Base-by-base conservation (phyloP, 208 protist genomes). In the Entamoeba moshkovskii region DNA sequence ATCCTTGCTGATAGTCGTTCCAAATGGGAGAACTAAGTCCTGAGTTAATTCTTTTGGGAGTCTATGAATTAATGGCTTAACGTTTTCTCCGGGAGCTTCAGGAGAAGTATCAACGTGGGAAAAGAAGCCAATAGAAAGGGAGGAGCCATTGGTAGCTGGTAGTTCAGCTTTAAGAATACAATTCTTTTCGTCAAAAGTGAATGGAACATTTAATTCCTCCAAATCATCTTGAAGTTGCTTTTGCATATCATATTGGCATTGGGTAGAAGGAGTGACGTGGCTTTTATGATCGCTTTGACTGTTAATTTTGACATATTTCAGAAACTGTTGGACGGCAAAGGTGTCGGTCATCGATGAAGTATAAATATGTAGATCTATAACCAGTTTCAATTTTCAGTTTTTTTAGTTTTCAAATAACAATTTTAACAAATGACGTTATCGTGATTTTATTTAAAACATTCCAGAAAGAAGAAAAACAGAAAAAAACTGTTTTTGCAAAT, bases 31-130 rank as follows among this genome's bases (percentile, higher is more conserved):
- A 73, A 1, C n/a, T 38, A 73, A 73, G 11, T 46, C 91, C 46
- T 33, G n/a, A 38, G 46, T 45, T 8, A 93, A 6, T 48, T 49
- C 5, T 29, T 3, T 52, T 38, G 91, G 45, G 8, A 73, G 22
- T 73, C 22, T 13, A 38, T 73, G 59, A 42, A 73, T 73, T 42
- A 73, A n/a, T 38, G 59, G 59, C 22, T 73, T 38, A 13, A 93
- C 91, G 44, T 48, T 5, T 52, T 45, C 45, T 49, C 91, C 91
- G 5, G 91, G 49, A 4, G 45, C 29, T 52, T 93, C 91, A 3
- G 91, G 91, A 33, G 91, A 93, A 13, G 91, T 93, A 45, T 93
- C 91, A 52, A 93, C 15, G 22, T 93, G 91, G 16, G 91, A 33
- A 48, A 93, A 47, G 46, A 93, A 93, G 2, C 22, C 91, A 45